A percentile compares a stretch with the other conserved stretches of the same genome.
Conservation (phyloP, 768 basidiomycete species). For the Russula foetens region DNA sequence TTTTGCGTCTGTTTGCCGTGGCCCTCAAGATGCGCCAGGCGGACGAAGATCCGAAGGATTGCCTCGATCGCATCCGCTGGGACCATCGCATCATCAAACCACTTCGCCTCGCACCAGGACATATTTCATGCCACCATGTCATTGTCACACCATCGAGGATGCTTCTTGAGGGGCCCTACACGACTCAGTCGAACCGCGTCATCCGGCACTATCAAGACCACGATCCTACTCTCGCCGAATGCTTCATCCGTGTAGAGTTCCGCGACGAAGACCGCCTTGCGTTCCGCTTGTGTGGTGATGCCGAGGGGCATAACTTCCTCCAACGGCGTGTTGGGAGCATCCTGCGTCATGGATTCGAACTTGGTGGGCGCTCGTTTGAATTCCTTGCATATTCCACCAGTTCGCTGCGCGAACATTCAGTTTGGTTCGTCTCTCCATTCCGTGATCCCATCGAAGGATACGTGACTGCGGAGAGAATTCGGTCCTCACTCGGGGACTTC, state of each 20-base stretch:
- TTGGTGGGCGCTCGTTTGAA: conserved; percentile 65
- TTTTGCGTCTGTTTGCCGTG: not conserved
- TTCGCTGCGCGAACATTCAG: conserved; percentile 66
- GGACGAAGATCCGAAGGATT: not conserved
- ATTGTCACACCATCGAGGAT: conserved; percentile 69
- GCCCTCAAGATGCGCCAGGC: not conserved
- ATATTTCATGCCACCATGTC: conserved; percentile 61
- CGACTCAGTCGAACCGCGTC: conserved; percentile 70
- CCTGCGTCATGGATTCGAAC: conserved; percentile 53
- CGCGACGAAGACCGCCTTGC: conserved; percentile 73
- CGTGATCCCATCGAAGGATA: conserved; percentile 32
- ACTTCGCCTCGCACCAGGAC: conserved; percentile 20
- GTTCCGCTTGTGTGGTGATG: conserved; percentile 59
- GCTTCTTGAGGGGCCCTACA: conserved; percentile 66
- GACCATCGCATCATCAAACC: not conserved
- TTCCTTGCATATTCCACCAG: conserved; percentile 80
- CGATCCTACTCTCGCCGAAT: conserved; percentile 40
- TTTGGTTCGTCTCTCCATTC: conserved; percentile 75
- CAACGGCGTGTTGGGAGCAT: conserved; percentile 24
- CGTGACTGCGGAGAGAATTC: conserved; percentile 51
- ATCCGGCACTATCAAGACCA: conserved; percentile 47
- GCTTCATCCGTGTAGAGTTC: conserved; percentile 77
- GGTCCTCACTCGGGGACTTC: conserved; percentile 62
- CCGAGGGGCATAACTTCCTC: conserved; percentile 50
- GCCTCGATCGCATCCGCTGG: not conserved